Evolutionary conservation across 345 rosid genomes (phyloP).

Genomic region (Corchorus capsularis): DNA sequence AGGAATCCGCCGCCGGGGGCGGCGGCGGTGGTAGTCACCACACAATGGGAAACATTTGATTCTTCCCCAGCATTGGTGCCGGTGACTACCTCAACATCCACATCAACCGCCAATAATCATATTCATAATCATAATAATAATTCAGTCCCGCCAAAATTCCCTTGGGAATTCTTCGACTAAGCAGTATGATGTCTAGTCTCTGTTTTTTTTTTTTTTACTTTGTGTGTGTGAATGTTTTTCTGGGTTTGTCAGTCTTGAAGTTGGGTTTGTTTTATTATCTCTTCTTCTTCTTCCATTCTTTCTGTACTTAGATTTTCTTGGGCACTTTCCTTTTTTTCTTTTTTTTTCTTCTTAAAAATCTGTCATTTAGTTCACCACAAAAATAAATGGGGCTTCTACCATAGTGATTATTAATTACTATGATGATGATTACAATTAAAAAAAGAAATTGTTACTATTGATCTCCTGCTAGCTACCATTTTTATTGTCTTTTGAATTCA

Average conservation of each 20-base stretch:
- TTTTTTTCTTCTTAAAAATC: constrained; percentile 11
- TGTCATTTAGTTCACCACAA: constrained; percentile 34
- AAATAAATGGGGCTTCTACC: constrained; percentile 58
- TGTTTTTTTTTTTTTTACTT: constrained; percentile 23
- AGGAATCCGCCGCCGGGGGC: constrained; percentile 51
- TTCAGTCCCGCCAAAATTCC: constrained; percentile 63
- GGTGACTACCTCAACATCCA: constrained; percentile 33
- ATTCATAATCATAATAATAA: neutral
- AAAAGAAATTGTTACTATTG: constrained; percentile 1
- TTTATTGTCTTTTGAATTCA: constrained; percentile 18
- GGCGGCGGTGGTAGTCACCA: constrained; percentile 65
- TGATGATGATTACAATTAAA: neutral
- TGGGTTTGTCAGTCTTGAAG: constrained; percentile 32
- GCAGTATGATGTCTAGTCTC: constrained; percentile 16
- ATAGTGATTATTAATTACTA: constrained; percentile 33
- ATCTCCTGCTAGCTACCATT: neutral
- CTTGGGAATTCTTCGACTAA: constrained; percentile 91
- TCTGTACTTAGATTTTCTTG: constrained; percentile 71
- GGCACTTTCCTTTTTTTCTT: constrained; percentile 38
- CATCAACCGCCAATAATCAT: constrained; percentile 22
- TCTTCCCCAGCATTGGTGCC: constrained; percentile 40
- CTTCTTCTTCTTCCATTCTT: constrained; percentile 61
- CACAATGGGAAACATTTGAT: constrained; percentile 97
- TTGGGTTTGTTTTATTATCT: constrained; percentile 43
- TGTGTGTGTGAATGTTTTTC: constrained; percentile 64